Base-by-base conservation (phyloP, 768 basidiomycete species). In the Lactarius akahatsu region DNA sequence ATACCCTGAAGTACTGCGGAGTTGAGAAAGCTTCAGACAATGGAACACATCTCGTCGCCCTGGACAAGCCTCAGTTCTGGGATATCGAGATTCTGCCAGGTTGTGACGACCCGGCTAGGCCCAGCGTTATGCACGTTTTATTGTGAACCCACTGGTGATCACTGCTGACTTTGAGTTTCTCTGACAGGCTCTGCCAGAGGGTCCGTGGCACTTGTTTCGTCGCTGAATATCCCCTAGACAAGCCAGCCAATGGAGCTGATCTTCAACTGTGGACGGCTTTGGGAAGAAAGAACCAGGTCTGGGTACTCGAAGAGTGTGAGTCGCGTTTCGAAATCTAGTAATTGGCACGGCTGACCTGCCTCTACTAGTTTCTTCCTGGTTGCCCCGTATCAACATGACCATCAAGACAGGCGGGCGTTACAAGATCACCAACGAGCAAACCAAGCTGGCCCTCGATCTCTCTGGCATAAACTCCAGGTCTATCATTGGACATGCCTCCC, bases 281-380 rank as follows among this genome's bases (percentile, higher is more conserved):
- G 13, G 23, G 15, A 3, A 32, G n/a, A 61, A 36, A 34, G 43
- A 50, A 50, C n/a, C 47, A 50, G 23, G 2, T 50, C 7, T 61
- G 59, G 59, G 47, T 18, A 18, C 28, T 61, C 45, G 59, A 61
- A 36, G 59, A 61, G 32, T n/a, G 59, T 50, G 45, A 50, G 45
- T 61, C 3, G n/a, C 28, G 11, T 28, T 16, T 23, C 15, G n/a
- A 47, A 20, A 23, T 26, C 47, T 26, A 1, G 47, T 10, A 23
- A 47, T 4, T 23, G 3, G 4, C n/a, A n/a, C 47, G 13, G 40
- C 47, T 47, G 9, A 23, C n/a, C 4, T 5, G n/a, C 11, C 47
- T 15, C 13, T 15, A 13, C 23, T 38, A 38, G 38, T 38, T 23
- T 15, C 23, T 26, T 50, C 38, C 13, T 38, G 38, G 38, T 13